phyloP scores from a whole-genome alignment of 2,329 filamentous ascomycete genomes.

The Nigrospora oryzae region DNA sequence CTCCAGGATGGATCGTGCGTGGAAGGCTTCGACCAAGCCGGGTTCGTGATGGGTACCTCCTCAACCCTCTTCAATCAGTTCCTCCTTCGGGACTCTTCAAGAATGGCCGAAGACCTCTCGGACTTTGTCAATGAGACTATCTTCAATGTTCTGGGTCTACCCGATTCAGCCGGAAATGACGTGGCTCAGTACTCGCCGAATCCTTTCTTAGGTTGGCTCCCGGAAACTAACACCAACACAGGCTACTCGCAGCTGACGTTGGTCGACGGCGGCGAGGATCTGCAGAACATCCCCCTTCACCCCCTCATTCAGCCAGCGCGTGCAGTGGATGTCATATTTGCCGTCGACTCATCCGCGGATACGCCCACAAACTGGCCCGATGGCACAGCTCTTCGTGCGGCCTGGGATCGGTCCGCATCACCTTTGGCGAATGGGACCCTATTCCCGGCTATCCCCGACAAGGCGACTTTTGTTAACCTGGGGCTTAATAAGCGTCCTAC shows the following conservation, averaged over 20 bases:
- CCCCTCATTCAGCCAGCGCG: constrained; percentile 41
- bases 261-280: constrained; percentile 39
- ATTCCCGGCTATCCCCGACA: constrained; percentile 52
- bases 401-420: neutral
- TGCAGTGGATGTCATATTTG: constrained; percentile 33
- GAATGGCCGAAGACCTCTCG: neutral
- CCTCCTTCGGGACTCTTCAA: too few relatives aligned
- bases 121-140: neutral
- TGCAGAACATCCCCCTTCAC: constrained; percentile 43
- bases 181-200: neutral
- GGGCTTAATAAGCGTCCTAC: constrained; percentile 50
- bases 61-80: neutral
- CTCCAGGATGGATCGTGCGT: neutral
- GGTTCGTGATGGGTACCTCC: neutral
- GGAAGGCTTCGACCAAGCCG: neutral
- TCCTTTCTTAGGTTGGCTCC: neutral
- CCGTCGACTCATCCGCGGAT: neutral
- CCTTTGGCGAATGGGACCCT: too few relatives aligned
- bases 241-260: constrained; percentile 30
- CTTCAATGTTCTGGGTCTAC: neutral
- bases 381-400: neutral
- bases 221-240: constrained; percentile 23
- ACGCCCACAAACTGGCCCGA: neutral
- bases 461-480: constrained; percentile 45
- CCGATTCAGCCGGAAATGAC: neutral